These are phyloP conservation scores for Cutaneotrichosporon cyanovorans DNA, from an alignment of 1,284 basidiomycete genomes.

Conservation along the genomic window DNA sequence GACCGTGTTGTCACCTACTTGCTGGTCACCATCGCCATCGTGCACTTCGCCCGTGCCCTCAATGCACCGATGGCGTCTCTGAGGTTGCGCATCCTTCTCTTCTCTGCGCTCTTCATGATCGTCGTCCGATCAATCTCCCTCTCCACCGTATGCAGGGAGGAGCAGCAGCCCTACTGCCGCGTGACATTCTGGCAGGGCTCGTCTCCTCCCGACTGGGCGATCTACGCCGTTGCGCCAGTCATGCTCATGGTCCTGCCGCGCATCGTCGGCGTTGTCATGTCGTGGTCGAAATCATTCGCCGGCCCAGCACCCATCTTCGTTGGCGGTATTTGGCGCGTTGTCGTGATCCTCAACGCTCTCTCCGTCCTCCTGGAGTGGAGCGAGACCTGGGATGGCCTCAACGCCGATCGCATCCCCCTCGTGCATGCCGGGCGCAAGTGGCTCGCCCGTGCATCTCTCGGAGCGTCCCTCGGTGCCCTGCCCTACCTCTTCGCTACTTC, in stretches of 20 bases:
- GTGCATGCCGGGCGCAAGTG: constrained; percentile 55
- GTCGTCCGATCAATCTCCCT: constrained; percentile 65
- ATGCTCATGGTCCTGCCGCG: constrained; percentile 55
- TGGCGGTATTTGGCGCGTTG: constrained; percentile 53
- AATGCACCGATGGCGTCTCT: constrained; percentile 61
- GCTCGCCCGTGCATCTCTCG: constrained; percentile 57
- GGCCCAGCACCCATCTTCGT: constrained; percentile 63
- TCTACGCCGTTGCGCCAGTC: constrained; percentile 54
- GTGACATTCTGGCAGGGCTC: constrained; percentile 79
- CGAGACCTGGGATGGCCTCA: constrained; percentile 49
- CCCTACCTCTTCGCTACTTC: constrained; percentile 60
- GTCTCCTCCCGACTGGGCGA: constrained; percentile 56
- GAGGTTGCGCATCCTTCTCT: constrained; percentile 66
- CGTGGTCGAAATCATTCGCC: constrained; percentile 63
- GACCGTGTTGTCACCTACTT: constrained; percentile 73
- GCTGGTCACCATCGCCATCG: constrained; percentile 53
- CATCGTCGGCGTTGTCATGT: constrained; percentile 55
- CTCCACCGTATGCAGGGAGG: constrained; percentile 85
- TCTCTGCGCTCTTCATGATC: constrained; percentile 59
- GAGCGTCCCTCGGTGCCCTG: constrained; percentile 52
- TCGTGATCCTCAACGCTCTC: constrained; percentile 54
- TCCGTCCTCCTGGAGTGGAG: constrained; percentile 77
- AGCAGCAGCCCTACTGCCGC: constrained; percentile 77
- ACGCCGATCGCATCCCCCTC: constrained; percentile 33
- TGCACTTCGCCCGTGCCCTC: constrained; percentile 55